Base-by-base conservation (phyloP, 495 filamentous ascomycete genomes). In the Bathelium albidoporum region DNA sequence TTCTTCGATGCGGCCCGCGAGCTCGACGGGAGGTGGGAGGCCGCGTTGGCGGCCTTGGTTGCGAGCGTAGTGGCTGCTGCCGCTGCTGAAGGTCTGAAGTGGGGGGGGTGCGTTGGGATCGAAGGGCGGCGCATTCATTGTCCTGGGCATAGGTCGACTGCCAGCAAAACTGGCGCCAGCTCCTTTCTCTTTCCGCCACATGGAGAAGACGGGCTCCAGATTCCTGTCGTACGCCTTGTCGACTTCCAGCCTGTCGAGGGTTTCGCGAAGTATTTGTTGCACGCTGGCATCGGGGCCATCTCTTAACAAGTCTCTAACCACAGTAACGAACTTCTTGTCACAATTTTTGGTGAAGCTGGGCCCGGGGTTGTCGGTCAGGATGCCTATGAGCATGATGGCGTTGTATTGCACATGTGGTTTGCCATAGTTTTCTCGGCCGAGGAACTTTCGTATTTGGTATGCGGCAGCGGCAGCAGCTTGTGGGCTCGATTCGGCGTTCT, bases 371-470 rank as follows among this genome's bases (percentile, higher is more conserved):
- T 97, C 92, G 62, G 82, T 79, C 36, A 99, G 79, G 71, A 99
- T 99, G 44, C 94, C 87, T 62, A 92, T 82, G 59, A 99, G 81
- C 95, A 97, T 99, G 68, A 97, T 87, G 60, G 89, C 87, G 77
- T 97, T 97, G 79, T 96, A 97, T 76, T 97, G 94, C 43, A 85
- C 83, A 63, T 88, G 82, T 22, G 86, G 83, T 34, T 80, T 77
- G 29, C 76, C 73, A 65, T 73, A 78, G 72, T 87, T 82, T 53
- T 92, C 87, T 44, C 81, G 83, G 43, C 83, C 80, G 45, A 98
- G 80, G 71, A 87, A 90, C 70, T 91, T 93, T 71, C 89, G 87
- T 71, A 97, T 89, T 62, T 85, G 77, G 62, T 80, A 71, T 49
- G 90, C 89, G 62, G 88, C 87, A 68, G 89, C 87, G 61, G 83